These are phyloP conservation scores for Lasiodiplodia gonubiensis DNA, from an alignment of 2,329 filamentous ascomycete genomes.

Conservation along the genomic window DNA sequence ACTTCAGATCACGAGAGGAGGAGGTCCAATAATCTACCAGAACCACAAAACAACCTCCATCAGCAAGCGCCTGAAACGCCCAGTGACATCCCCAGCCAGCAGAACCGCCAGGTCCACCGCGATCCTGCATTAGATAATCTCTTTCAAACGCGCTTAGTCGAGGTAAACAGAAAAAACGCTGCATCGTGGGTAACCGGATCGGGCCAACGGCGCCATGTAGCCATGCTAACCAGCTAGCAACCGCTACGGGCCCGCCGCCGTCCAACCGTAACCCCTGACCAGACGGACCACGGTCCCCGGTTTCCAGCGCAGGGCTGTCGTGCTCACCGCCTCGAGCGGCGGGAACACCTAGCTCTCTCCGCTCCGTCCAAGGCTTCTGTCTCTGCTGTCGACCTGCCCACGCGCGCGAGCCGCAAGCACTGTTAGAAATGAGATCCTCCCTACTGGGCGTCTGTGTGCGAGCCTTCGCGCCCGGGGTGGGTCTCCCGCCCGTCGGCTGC, in stretches of 20 bases:
- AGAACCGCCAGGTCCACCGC: neutral
- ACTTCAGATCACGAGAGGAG: slow-evolving; percentile 16
- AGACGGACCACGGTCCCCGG: neutral
- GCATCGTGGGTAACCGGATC: neutral
- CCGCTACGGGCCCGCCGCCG: slow-evolving; percentile 7
- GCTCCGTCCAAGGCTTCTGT: neutral
- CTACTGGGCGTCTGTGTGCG: slow-evolving; percentile 7
- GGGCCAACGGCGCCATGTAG: neutral
- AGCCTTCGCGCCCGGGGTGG: slow-evolving; percentile 1
- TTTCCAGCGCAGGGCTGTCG: neutral
- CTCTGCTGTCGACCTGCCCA: neutral
- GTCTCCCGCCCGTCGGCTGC: slow-evolving; percentile 1
- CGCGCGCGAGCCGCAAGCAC: slow-evolving; percentile 1
- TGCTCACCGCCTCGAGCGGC: slow-evolving; percentile 13
- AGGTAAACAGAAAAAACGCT: slow-evolving; percentile 4
- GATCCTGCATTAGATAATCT: slow-evolving; percentile 12
- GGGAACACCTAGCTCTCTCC: neutral
- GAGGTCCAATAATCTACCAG: slow-evolving; percentile 17
- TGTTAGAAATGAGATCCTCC: slow-evolving; percentile 16
- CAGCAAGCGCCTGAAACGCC: slow-evolving; percentile 18
- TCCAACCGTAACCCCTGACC: slow-evolving; percentile 23
- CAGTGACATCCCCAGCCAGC: neutral
- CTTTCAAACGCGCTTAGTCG: slow-evolving; percentile 17
- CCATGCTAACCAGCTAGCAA: neutral
- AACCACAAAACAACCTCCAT: slow-evolving; percentile 17